Conservation (phyloP, 202 grass and related monocot species). For the Carex sylvatica region DNA sequence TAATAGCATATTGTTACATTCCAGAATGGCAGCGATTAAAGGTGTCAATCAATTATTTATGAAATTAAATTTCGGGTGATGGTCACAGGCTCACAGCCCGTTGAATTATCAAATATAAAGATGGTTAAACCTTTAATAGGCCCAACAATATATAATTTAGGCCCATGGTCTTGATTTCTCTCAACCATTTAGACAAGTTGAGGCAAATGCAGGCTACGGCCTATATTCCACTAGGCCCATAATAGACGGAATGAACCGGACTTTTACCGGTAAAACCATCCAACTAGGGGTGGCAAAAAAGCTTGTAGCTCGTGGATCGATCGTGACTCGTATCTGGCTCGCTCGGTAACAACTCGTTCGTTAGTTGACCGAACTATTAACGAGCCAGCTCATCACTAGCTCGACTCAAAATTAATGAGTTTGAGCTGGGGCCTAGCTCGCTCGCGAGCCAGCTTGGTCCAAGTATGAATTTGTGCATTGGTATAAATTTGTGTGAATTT, state of each 20-base stretch:
- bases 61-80: background rate
- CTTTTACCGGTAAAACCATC: background rate
- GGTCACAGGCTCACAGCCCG: background rate
- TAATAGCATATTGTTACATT: background rate
- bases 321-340: too few species aligned
- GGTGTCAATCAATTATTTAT: conserved; percentile 10
- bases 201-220: background rate
- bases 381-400: too few species aligned
- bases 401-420: too few species aligned
- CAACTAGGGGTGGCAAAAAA: too few species aligned
- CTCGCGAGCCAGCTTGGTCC: too few species aligned
- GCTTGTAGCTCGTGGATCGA: too few species aligned
- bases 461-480: too few species aligned
- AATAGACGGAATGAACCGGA: background rate
- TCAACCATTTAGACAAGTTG: background rate
- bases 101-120: background rate
- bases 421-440: too few species aligned
- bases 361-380: too few species aligned
- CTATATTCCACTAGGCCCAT: background rate
- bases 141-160: background rate
- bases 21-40: background rate
- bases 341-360: too few species aligned
- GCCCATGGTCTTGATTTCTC: background rate
- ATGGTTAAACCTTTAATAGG: background rate
- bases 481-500: too few species aligned